Conservation (phyloP, 257 asterid genomes). For the Solanum rostratum region DNA sequence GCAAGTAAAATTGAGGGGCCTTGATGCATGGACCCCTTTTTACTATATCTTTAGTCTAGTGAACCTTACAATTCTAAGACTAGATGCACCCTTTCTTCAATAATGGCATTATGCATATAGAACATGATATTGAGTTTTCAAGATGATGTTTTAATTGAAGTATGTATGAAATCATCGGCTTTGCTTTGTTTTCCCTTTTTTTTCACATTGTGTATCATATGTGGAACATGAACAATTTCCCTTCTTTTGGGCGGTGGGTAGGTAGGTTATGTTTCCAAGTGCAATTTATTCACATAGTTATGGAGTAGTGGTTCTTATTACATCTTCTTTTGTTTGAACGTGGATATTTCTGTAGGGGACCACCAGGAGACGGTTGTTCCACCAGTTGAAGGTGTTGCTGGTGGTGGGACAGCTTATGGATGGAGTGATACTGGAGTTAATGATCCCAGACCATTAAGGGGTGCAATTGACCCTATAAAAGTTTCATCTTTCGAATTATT, state of each 20-base stretch:
- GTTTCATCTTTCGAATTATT: slow-evolving; percentile 68
- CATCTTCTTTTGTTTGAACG: background rate
- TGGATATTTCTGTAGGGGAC: slow-evolving; percentile 33
- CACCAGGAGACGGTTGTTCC: slow-evolving; percentile 51
- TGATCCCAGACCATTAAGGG: slow-evolving; percentile 46
- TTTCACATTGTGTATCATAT: background rate
- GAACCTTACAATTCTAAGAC: background rate
- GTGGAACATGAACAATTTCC: background rate
- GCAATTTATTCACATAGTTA: background rate
- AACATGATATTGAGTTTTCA: background rate
- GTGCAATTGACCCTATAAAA: slow-evolving; percentile 67
- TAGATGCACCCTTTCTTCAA: background rate
- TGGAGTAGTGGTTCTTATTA: background rate
- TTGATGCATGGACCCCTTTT: background rate
- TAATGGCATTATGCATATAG: background rate
- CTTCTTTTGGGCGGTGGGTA: background rate
- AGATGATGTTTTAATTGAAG: background rate
- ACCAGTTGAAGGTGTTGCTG: slow-evolving; percentile 97
- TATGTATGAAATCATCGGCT: background rate
- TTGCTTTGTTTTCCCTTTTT: background rate
- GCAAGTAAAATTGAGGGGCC: background rate
- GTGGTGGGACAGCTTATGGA: slow-evolving; percentile 97
- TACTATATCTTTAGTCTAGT: background rate
- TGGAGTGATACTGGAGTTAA: slow-evolving; percentile 58
- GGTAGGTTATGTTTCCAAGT: background rate